Evolutionary conservation across 2,329 filamentous ascomycete genomes (phyloP).

Genomic region (Berkeleyomyces rouxiae): DNA sequence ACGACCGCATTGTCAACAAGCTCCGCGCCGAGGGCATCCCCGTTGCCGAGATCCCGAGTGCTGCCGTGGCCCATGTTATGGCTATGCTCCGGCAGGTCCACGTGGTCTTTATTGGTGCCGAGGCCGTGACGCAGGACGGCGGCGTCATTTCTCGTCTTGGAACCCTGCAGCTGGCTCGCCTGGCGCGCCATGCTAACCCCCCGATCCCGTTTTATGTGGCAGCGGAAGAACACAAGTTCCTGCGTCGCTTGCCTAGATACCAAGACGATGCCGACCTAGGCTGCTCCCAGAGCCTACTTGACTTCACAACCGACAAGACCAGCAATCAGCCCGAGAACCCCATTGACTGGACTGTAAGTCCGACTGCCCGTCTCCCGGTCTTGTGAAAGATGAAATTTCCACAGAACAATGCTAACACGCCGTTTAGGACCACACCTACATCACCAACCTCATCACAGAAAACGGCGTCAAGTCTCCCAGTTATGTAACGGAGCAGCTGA

Average conservation of each 20-base stretch:
- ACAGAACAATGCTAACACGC: constrained; percentile 17
- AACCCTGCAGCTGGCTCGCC: constrained; percentile 65
- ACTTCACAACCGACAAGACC: constrained; percentile 43
- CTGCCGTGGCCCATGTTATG: constrained; percentile 67
- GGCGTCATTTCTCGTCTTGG: constrained; percentile 82
- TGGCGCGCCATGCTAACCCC: constrained; percentile 47
- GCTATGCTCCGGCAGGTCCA: constrained; percentile 39
- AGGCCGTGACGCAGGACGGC: constrained; percentile 87
- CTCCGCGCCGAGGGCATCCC: constrained; percentile 60
- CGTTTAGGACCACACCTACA: constrained; percentile 24
- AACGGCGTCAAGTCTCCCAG: constrained; percentile 54
- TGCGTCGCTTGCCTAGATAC: constrained; percentile 55
- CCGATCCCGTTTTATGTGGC: constrained; percentile 72
- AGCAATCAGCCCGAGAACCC: constrained; percentile 33
- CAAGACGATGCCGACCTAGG: constrained; percentile 55
- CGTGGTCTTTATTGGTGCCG: constrained; percentile 50
- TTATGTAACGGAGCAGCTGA: constrained; percentile 53
- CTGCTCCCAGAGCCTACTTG: constrained; percentile 58
- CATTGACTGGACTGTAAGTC: constrained; percentile 55
- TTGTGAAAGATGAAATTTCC: not conserved
- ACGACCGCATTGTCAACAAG: constrained; percentile 50
- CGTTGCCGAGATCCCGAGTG: constrained; percentile 44
- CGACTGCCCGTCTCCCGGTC: not conserved
- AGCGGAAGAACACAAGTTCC: constrained; percentile 93
- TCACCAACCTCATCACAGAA: constrained; percentile 61